phyloP scores from a whole-genome alignment of 768 basidiomycete species.

The Lentinula raphanica region DNA sequence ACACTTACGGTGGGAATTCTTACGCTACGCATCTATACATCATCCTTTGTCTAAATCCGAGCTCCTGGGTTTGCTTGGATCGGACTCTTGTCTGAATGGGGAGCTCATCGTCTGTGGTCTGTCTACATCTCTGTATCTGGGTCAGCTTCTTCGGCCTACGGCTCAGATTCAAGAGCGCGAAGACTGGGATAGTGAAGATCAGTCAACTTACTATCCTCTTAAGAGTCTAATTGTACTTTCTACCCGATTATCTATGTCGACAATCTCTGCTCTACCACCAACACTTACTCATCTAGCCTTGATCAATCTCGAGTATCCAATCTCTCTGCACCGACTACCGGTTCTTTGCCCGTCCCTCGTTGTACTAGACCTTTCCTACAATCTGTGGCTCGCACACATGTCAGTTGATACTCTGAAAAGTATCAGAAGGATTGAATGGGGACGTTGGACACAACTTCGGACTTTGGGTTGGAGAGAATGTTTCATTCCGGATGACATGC shows the following conservation, averaged over 20 bases:
- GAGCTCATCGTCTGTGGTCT: constrained; percentile 66
- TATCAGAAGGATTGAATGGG: constrained; percentile 55
- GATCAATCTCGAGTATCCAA: constrained; percentile 40
- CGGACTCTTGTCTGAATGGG: constrained; percentile 50
- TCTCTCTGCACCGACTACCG: constrained; percentile 55
- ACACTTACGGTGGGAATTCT: constrained; percentile 54
- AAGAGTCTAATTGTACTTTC: constrained; percentile 49
- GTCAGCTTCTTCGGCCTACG: constrained; percentile 31
- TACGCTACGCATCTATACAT: constrained; percentile 55
- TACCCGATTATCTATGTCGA: constrained; percentile 36
- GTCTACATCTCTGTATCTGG: constrained; percentile 35
- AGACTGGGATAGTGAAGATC: constrained; percentile 45
- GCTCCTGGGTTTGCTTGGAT: constrained; percentile 45
- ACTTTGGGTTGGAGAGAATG: constrained; percentile 56
- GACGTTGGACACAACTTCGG: constrained; percentile 45
- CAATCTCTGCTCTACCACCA: constrained; percentile 50
- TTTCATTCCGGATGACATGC: constrained; percentile 35
- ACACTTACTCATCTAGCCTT: constrained; percentile 63
- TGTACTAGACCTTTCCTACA: constrained; percentile 66
- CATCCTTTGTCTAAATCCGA: constrained; percentile 46
- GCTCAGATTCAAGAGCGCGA: neutral
- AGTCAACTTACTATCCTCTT: constrained; percentile 25
- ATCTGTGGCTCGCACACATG: constrained; percentile 35
- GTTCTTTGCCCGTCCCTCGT: constrained; percentile 55
- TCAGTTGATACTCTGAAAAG: constrained; percentile 26